Evolutionary conservation across 2,329 filamentous ascomycete species (phyloP), one percentile per base, ranked within the genome.

Genomic region (Cadophora malorum): DNA sequence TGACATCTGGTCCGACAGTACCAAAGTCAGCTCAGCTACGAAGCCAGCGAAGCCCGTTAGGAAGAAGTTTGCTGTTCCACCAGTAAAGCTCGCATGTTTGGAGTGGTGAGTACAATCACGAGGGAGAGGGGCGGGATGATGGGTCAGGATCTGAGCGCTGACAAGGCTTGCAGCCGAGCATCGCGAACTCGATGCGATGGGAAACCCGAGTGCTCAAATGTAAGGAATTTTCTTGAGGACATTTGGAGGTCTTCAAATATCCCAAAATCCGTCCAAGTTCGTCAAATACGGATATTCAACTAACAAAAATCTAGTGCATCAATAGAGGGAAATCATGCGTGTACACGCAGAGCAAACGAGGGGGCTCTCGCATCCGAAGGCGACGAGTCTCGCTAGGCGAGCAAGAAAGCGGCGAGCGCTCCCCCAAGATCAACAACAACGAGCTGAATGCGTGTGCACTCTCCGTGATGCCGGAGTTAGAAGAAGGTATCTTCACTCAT

Each of bases 31-130:
- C 31, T 56, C 59, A 6, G 33, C 59, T 3, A 47, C 52, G n/a
- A 45, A 67, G 58, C 38, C 67, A 16, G 64, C 55, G n/a, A 73
- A 73, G 52, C 67, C 68, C 8, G 33, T 63, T 25, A 69, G 74
- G 60, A 76, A 72, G 72, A 76, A 75, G 62, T 75, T 76, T 50
- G 70, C 70, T 4, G 70, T 73, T 28, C 83, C 83, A 60, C 83
- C 83, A 1, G 83, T 84, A 33, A 85, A 85, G 74, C 78, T 83
- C 62, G 83, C 83, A 25, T 85, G 83, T 71, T 78, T 85, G 66
- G 80, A 82, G 64, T 85, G 83, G 83, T 84, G 80, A 68, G 80
- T 38, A 45, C 41, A 28, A 28, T 25, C 52, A 33, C 28, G 28
- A 5, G 28, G 28, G 28, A 28, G 28, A 28, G 33, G 41, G 12